phyloP scores from a whole-genome alignment of 2,329 filamentous ascomycete genomes.

The Trichothecium sympodiale region DNA sequence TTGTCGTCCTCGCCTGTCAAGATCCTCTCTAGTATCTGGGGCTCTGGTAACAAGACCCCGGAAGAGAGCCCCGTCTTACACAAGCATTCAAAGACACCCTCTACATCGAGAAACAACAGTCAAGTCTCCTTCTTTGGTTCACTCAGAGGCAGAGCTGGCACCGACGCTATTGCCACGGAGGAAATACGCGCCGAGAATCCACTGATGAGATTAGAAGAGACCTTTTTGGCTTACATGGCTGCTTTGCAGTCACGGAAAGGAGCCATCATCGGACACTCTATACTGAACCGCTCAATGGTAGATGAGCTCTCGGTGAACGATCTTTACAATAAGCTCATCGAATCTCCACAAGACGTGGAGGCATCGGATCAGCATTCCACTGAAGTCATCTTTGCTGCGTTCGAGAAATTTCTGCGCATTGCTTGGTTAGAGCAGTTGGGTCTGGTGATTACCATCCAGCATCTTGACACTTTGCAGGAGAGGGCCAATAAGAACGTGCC shows the following conservation, averaged over 20 bases:
- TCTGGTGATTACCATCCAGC: slow-evolving; percentile 61
- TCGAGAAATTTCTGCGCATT: slow-evolving; percentile 83
- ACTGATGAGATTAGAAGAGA: slow-evolving; percentile 68
- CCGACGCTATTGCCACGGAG: slow-evolving; percentile 22
- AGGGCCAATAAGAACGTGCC: slow-evolving; percentile 55
- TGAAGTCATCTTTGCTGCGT: slow-evolving; percentile 81
- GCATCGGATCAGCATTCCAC: slow-evolving; percentile 63
- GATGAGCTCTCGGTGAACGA: slow-evolving; percentile 80
- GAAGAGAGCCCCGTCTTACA: slow-evolving; percentile 13
- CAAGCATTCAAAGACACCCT: slow-evolving; percentile 1
- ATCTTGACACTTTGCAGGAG: slow-evolving; percentile 64
- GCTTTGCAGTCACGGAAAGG: slow-evolving; percentile 78
- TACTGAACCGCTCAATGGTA: slow-evolving; percentile 58
- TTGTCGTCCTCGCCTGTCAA: slow-evolving; percentile 83
- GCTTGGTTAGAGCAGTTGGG: slow-evolving; percentile 88
- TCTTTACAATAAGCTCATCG: slow-evolving; percentile 78
- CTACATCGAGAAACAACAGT: slow-evolving; percentile 26
- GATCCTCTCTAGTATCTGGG: slow-evolving; percentile 72
- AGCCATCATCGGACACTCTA: slow-evolving; percentile 67
- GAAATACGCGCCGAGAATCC: slow-evolving; percentile 51
- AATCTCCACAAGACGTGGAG: slow-evolving; percentile 70
- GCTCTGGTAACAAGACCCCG: slow-evolving; percentile 32
- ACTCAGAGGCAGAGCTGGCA: slow-evolving; percentile 33
- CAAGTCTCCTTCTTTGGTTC: slow-evolving; percentile 46
- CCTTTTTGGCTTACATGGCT: slow-evolving; percentile 72